Evolutionary conservation across 1,284 basidiomycete species (phyloP), one percentile per base, ranked within the genome.

Genomic region (Ustilago nuda): DNA sequence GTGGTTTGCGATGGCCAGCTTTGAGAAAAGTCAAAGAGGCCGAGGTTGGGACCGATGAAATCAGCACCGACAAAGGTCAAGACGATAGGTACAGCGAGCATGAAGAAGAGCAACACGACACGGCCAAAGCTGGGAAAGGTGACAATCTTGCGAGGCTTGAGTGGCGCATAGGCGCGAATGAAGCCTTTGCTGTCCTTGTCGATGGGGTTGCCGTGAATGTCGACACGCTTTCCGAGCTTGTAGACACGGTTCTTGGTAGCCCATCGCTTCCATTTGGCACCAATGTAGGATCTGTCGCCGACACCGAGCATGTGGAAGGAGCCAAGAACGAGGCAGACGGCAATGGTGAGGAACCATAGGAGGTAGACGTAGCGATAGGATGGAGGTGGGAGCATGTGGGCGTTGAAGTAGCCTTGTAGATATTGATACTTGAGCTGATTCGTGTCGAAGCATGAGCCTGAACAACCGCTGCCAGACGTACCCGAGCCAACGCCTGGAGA

Each of bases 1-100:
- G 57, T 65, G 53, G 58, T 70, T 33, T 68, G 62, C 35, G 55
- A n/a, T 45, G 74, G 81, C 74, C 67, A 81, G 58, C 74, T 74
- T 23, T 70, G 65, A 4, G 72, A 61, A 46, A 81, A 66, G 67
- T 78, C 82, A 50, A 85, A 86, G 51, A 85, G 68, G 48, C 66
- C 56, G 2, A 88, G 86, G 13, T 85, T 83, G 0, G 92, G 92
- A 0, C 89, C 87, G 77, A 94, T 88, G 82, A 93, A 93, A 86
- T 94, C 93, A 11, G 91, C 90, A 12, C 93, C 93, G 17, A 91
- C 86, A 64, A 92, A 59, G 9, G 83, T 84, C 63, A 86, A 61
- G 8, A 74, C 56, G 59, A 83, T 61, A 37, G 82, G 82, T 0
- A 84, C 56, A 2, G 79, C 76, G 3, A 83, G 33, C 55, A 84